A percentile compares a stretch with the other conserved stretches of the same genome.
Evolutionary conservation across 306 rosid species (phyloP).

Genomic region (Abrus pulchellus): DNA sequence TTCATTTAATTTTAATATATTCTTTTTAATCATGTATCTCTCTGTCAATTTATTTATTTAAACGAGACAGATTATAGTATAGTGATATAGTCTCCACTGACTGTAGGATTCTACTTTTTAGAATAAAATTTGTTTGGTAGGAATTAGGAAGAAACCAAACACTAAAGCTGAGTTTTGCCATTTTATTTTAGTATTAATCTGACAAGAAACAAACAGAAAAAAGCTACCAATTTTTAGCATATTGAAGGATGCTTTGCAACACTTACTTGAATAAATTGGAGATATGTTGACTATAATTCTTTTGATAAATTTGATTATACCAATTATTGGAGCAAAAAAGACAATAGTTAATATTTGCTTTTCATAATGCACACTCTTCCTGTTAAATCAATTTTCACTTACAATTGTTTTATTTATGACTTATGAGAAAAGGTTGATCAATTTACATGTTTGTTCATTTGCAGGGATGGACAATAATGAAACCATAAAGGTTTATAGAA

Average conservation of each 20-base stretch:
- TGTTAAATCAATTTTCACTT: slow-evolving; percentile 4
- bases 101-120: slow-evolving; percentile 23
- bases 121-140: slow-evolving; percentile 34
- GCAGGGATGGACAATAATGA: slow-evolving; percentile 83
- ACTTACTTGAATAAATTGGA: slow-evolving; percentile 6
- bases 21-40: background rate
- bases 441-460: slow-evolving; percentile 34
- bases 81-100: slow-evolving; percentile 15
- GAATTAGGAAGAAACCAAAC: slow-evolving; percentile 13
- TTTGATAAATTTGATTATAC: background rate
- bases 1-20: background rate
- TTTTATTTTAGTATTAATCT: background rate
- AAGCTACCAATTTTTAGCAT: slow-evolving; percentile 9
- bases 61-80: background rate
- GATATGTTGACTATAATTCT: slow-evolving; percentile 10
- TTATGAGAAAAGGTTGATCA: slow-evolving; percentile 14
- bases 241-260: background rate
- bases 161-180: slow-evolving; percentile 10
- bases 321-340: background rate
- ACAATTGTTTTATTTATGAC: background rate
- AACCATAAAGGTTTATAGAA: slow-evolving; percentile 66
- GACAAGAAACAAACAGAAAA: background rate
- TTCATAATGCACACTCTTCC: background rate
- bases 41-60: slow-evolving; percentile 5
- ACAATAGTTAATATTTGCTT: slow-evolving; percentile 36